Evolutionary conservation across 2,329 filamentous ascomycete species (phyloP).

Genomic region (Aureobasidium sp.): DNA sequence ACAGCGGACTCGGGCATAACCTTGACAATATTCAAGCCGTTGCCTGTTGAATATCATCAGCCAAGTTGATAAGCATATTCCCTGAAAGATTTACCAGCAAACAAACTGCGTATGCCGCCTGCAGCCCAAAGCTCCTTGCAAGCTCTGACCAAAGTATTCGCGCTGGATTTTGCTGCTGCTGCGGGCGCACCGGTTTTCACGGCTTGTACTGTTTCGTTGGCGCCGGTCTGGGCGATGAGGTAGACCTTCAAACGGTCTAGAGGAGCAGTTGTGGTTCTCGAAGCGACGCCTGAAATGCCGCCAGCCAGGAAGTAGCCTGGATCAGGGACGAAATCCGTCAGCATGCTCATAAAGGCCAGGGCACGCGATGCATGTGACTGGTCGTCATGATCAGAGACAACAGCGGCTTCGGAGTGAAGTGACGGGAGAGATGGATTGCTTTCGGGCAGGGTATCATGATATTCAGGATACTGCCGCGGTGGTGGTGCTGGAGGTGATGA

Average conservation of each 20-base stretch:
- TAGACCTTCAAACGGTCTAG: constrained; percentile 97
- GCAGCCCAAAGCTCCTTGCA: constrained; percentile 73
- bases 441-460: constrained; percentile 41
- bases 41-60: constrained; percentile 52
- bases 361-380: constrained; percentile 13
- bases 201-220: constrained; percentile 54
- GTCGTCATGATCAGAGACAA: constrained; percentile 10
- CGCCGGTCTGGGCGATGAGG: constrained; percentile 81
- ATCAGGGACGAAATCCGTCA: constrained; percentile 63
- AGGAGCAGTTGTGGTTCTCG: constrained; percentile 88
- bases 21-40: constrained; percentile 92
- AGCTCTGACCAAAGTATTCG: constrained; percentile 64
- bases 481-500: constrained; percentile 45
- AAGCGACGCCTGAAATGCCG: constrained; percentile 88
- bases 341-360: constrained; percentile 24
- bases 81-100: constrained; percentile 66
- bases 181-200: constrained; percentile 64
- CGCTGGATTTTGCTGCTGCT: constrained; percentile 57
- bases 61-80: not conserved
- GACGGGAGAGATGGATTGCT: constrained; percentile 13
- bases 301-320: constrained; percentile 97
- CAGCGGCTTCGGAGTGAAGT: constrained; percentile 6
- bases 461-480: constrained; percentile 55
- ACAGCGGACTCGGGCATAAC: constrained; percentile 99
- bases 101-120: constrained; percentile 81